phyloP scores from a whole-genome alignment of 495 filamentous ascomycete genomes.

The Echria macrotheca region DNA sequence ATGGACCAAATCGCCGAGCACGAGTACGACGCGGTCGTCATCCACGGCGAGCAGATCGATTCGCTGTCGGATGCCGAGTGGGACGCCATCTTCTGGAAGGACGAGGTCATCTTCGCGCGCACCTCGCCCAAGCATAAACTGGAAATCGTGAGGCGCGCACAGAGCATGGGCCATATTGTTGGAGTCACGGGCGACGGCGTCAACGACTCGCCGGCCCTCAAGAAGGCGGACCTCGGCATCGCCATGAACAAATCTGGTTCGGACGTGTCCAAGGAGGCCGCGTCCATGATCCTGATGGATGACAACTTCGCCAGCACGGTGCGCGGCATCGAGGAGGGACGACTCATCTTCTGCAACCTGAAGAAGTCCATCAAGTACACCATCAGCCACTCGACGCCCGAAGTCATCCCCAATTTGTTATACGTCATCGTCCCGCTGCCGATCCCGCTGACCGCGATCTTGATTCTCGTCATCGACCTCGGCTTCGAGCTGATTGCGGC shows the following conservation, averaged over 20 bases:
- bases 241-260: constrained; percentile 74
- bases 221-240: constrained; percentile 78
- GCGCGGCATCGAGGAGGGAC: constrained; percentile 56
- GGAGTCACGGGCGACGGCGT: constrained; percentile 90
- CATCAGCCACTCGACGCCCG: no score
- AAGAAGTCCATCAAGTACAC: constrained; percentile 60
- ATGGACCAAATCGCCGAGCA: constrained; percentile 48
- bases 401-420: no score
- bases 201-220: constrained; percentile 78
- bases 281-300: constrained; percentile 73
- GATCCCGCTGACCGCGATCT: no score
- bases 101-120: constrained; percentile 59
- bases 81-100: constrained; percentile 48
- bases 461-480: no score
- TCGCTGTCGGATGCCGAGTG: constrained; percentile 51
- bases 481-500: no score
- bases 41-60: constrained; percentile 58
- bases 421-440: no score
- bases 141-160: constrained; percentile 61
- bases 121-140: constrained; percentile 61
- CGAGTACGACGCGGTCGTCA: constrained; percentile 52
- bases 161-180: constrained; percentile 53
- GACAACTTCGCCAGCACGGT: constrained; percentile 85
- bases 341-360: constrained; percentile 62
- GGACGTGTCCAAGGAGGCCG: constrained; percentile 84